Evolutionary conservation across 352 stramenopile species (phyloP).

Genomic region (Phytophthora constricta): DNA sequence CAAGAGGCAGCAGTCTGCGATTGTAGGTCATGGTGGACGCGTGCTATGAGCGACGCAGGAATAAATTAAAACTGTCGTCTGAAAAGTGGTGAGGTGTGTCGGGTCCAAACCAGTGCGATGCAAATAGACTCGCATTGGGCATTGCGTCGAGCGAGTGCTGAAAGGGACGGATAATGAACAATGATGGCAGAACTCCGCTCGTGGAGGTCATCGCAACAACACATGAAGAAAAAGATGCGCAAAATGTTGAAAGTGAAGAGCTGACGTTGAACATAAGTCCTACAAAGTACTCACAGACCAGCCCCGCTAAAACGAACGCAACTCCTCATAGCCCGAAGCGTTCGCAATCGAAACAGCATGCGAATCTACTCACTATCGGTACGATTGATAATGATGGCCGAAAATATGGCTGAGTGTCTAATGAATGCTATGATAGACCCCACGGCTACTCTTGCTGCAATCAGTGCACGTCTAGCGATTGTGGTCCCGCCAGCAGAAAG

Average conservation of each 20-base stretch:
- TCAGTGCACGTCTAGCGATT: constrained; percentile 63
- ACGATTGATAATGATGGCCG: not conserved
- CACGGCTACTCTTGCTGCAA: constrained; percentile 56
- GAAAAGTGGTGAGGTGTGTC: not conserved
- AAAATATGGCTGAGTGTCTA: not conserved
- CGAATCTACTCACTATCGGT: constrained; percentile 55
- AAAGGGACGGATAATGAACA: constrained; percentile 17
- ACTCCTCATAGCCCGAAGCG: constrained; percentile 28
- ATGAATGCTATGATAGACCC: constrained; percentile 32
- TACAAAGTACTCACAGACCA: constrained; percentile 5
- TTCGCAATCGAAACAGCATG: constrained; percentile 35
- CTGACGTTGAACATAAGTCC: constrained; percentile 14
- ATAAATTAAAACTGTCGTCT: constrained; percentile 28
- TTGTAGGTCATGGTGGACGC: not conserved
- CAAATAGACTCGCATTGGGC: constrained; percentile 16
- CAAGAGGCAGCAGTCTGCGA: constrained; percentile 7
- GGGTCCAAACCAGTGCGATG: not conserved
- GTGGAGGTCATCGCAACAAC: not conserved
- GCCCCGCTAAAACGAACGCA: constrained; percentile 8
- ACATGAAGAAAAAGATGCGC: constrained; percentile 3
- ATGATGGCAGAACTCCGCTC: not conserved
- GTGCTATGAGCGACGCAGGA: constrained; percentile 8
- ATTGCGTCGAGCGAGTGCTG: not conserved
- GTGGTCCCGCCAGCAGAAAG: constrained; percentile 65
- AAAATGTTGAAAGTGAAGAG: constrained; percentile 2